Percentiles rank a stretch among this genome's conserved stretches.
Conservation (phyloP, 805 yeast genomes). For the Candida gorgasii region DNA sequence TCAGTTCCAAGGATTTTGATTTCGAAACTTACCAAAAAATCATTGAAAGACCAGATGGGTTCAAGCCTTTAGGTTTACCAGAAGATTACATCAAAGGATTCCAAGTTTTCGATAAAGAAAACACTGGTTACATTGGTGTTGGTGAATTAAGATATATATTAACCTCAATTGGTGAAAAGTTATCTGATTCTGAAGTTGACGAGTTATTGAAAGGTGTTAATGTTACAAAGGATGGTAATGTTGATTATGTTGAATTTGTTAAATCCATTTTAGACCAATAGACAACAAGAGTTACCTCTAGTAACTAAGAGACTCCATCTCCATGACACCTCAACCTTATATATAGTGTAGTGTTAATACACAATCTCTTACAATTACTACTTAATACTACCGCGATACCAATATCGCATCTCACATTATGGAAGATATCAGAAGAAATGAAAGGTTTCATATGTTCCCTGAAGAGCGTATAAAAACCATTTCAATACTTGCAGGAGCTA, state of each 20-base stretch:
- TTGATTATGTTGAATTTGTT: slow-evolving; percentile 92
- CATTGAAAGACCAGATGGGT: slow-evolving; percentile 84
- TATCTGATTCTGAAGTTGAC: slow-evolving; percentile 88
- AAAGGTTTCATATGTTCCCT: slow-evolving; percentile 55
- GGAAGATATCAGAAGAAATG: slow-evolving; percentile 19
- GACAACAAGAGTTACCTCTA: too few relatives aligned
- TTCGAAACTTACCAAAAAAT: slow-evolving; percentile 76
- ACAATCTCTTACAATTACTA: background rate
- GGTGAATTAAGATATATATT: slow-evolving; percentile 95
- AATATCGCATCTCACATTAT: background rate
- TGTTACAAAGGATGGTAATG: slow-evolving; percentile 90
- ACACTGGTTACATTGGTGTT: slow-evolving; percentile 93
- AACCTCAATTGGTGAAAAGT: slow-evolving; percentile 94
- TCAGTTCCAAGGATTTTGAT: slow-evolving; percentile 58
- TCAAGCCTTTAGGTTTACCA: slow-evolving; percentile 83
- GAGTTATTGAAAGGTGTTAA: slow-evolving; percentile 94
- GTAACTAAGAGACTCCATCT: too few relatives aligned
- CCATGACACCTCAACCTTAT: background rate
- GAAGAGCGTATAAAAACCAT: slow-evolving; percentile 45
- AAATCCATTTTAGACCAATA: slow-evolving; percentile 90
- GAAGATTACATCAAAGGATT: slow-evolving; percentile 88
- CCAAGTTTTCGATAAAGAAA: slow-evolving; percentile 96
- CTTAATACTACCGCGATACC: background rate
- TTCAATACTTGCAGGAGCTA: slow-evolving; percentile 33
- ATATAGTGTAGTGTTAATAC: background rate